Evolutionary conservation across 2,329 filamentous ascomycete species (phyloP).

Genomic region (Endoconidiophora laricicola): DNA sequence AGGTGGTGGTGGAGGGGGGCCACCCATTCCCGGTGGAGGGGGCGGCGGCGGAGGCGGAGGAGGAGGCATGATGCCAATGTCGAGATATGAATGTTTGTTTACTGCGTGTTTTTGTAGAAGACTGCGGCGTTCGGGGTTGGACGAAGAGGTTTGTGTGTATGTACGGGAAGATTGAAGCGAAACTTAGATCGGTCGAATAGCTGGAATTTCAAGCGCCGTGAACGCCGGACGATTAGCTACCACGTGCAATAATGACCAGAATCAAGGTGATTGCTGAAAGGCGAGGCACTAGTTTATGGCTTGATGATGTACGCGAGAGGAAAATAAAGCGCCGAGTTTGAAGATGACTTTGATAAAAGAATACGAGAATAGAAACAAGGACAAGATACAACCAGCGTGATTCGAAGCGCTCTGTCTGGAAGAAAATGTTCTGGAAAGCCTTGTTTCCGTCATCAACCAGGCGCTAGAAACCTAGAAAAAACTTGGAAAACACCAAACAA

Average conservation of each 20-base stretch:
- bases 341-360: neutral
- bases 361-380: neutral
- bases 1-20: constrained; percentile 49
- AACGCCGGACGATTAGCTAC: constrained; percentile 23
- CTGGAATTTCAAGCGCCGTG: constrained; percentile 29
- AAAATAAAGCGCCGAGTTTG: neutral
- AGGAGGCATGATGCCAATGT: constrained; percentile 43
- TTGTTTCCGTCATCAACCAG: neutral
- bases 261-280: neutral
- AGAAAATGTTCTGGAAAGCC: neutral
- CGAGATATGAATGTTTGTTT: too few species aligned
- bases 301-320: neutral
- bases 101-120: too few species aligned
- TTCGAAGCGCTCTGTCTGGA: neutral
- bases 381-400: neutral
- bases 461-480: too few species aligned
- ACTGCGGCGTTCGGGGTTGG: too few species aligned
- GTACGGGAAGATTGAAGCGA: too few species aligned
- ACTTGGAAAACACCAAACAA: neutral
- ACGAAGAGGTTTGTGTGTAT: too few species aligned
- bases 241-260: neutral
- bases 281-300: neutral
- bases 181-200: too few species aligned
- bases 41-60: constrained; percentile 50
- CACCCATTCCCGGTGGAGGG: constrained; percentile 36